Conservation (phyloP, 2,329 filamentous ascomycete species). For the Magnaporthales sp. region DNA sequence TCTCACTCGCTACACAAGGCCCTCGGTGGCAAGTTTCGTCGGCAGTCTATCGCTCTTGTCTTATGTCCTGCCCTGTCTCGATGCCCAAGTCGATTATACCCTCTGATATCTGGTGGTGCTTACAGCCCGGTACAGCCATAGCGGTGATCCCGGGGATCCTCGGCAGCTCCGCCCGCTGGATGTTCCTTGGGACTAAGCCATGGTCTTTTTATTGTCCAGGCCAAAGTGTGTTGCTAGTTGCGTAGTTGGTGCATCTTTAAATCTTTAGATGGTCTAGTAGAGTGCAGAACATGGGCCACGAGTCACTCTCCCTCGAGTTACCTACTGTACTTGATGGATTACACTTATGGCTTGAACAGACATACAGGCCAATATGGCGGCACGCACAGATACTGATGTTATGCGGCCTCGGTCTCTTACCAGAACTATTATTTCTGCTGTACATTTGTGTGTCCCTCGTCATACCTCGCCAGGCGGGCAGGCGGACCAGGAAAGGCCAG, state of each 20-base stretch:
- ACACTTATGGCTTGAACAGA: too few species aligned
- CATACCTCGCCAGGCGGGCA: not conserved
- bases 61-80: not conserved
- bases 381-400: not conserved
- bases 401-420: not conserved
- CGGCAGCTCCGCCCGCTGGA: not conserved
- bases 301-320: too few species aligned
- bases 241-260: not conserved
- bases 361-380: too few species aligned
- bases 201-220: too few species aligned
- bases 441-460: not conserved
- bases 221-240: not conserved
- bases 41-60: not conserved
- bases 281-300: not conserved
- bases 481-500: not conserved
- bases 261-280: not conserved
- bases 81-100: not conserved
- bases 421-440: not conserved
- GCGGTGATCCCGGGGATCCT: not conserved
- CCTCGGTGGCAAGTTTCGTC: not conserved
- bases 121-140: not conserved
- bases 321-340: too few species aligned
- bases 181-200: too few species aligned
- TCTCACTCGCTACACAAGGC: not conserved
- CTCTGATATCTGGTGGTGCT: not conserved